Base-by-base conservation (phyloP, 192 early-diverging fungal species). In the Ramicandelaber brevisporus region DNA sequence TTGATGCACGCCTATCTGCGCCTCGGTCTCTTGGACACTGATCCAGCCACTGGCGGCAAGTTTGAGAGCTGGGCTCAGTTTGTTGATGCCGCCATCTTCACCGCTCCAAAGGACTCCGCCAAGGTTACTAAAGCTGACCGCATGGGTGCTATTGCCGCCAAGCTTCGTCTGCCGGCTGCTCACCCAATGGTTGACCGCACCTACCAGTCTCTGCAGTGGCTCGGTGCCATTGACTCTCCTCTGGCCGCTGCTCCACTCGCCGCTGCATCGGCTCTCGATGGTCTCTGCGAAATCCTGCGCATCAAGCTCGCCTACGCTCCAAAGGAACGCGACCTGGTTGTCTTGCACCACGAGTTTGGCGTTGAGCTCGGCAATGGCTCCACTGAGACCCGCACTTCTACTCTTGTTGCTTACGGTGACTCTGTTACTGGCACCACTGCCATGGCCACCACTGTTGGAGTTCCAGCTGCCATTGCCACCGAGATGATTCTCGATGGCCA, bases 301-400 rank as follows among this genome's bases (percentile, higher is more conserved):
- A 40, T 55, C 14, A 68, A 75, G 31, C 61, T 93, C 14, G 65
- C 67, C 36, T 89, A 84, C 44, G 46, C 46, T 2, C 41, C 56
- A 1, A 60, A 59, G 14, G 92, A 97, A 41, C 71, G 81, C 17
- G 92, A 97, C 49, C 75, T 93, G 70, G 74, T 87, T 13, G 72
- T 70, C 30, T 52, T 98, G 68, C 74, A 83, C 49, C 92, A 98
- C 46, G 82, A 90, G 40, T 93, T 98, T 59, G 78, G 72, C 2
- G 63, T 89, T 2, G 53, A 75, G 29, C 54, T 56, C 28, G 45
- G 46, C n/a, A 53, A 68, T 24, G 78, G 80, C 29, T 20, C 36
- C 3, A 42, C 50, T 32, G 51, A 65, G 33, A 63, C 56, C 1
- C 47, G 57, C n/a, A 73, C 62, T 6, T 78, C 78, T 1, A 71